Base-by-base conservation (phyloP, 1,284 basidiomycete species). In the Trichosporon asahii region DNA sequence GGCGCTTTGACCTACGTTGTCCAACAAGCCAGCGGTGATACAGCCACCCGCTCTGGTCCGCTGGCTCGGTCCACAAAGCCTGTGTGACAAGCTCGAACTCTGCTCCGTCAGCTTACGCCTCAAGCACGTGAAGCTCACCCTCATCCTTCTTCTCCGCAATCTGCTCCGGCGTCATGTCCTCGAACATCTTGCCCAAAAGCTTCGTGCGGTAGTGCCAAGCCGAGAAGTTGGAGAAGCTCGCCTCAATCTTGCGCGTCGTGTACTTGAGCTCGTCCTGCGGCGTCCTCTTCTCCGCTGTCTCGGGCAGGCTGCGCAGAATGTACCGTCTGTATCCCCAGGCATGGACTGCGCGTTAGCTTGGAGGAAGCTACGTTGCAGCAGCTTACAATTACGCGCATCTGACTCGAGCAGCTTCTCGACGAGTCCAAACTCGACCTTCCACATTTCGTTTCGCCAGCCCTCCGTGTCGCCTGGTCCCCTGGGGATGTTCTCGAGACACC, bases 141-240 rank as follows among this genome's bases (percentile, higher is more conserved):
- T 89, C 85, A 76, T 91, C 89, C 76, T 88, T 88, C 31, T 87
- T 88, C 74, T 85, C 83, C 14, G 77, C 74, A 44, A 86, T 84
- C 71, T 89, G 86, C 18, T 88, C 80, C 64, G 86, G 84, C 1
- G 87, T 86, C 37, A 79, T 25, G n/a, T 84, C 81, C 3, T 85
- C 85, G 93, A 93, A 95, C 6, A 93, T 78, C 3, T 86, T 86
- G 0, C 86, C 83, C 18, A 94, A 85, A 0, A 95, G 86, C 81
- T 96, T 95, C 1, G 94, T 92, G 29, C 97, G 89, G 76, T 96
- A 94, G 82, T 99, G 97, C 97, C 97, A 99, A 18, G 97, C 97
- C 70, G 93, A 96, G 81, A 98, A 99, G 82, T 99, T 99, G 64
- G 93, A 95, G 79, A 99, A 97, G 81, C 94, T 98, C 66, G 90